Conservation (phyloP, 164 flowering plant species). For the Magnolia kwangsiensis region DNA sequence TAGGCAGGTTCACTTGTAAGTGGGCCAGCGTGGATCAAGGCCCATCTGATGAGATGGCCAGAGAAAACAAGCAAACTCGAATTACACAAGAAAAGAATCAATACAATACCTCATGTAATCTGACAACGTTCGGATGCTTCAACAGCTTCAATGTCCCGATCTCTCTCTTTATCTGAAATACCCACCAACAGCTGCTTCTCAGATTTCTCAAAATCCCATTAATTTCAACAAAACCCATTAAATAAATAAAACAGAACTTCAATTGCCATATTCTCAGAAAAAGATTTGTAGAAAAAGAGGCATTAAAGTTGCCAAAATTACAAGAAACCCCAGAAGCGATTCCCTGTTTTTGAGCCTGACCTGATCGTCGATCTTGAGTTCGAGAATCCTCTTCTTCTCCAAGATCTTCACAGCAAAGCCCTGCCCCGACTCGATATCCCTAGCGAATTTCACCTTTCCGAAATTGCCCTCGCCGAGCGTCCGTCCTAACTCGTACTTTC, state of each 20-base stretch:
- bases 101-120: conserved; percentile 80
- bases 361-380: conserved; percentile 74
- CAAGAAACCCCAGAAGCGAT: background rate
- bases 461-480: conserved; percentile 87
- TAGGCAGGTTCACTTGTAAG: too few relatives aligned
- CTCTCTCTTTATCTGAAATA: conserved; percentile 81
- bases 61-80: background rate
- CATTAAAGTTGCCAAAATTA: background rate
- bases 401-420: conserved; percentile 79
- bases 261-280: background rate
- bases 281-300: background rate
- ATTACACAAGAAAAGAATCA: background rate
- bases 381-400: conserved; percentile 56
- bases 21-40: too few relatives aligned
- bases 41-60: too few relatives aligned
- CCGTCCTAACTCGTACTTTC: conserved; percentile 85
- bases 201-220: background rate
- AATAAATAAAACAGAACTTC: background rate
- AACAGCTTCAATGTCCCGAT: conserved; percentile 83
- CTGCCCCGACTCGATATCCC: conserved; percentile 50
- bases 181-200: background rate
- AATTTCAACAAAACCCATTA: background rate
- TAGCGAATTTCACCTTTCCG: conserved; percentile 81
- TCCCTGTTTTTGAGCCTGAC: conserved; percentile 22
- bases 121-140: conserved; percentile 87